Evolutionary conservation across 1,284 basidiomycete genomes (phyloP), one percentile per base, ranked within the genome.

Genomic region (Coniferiporia weirii): DNA sequence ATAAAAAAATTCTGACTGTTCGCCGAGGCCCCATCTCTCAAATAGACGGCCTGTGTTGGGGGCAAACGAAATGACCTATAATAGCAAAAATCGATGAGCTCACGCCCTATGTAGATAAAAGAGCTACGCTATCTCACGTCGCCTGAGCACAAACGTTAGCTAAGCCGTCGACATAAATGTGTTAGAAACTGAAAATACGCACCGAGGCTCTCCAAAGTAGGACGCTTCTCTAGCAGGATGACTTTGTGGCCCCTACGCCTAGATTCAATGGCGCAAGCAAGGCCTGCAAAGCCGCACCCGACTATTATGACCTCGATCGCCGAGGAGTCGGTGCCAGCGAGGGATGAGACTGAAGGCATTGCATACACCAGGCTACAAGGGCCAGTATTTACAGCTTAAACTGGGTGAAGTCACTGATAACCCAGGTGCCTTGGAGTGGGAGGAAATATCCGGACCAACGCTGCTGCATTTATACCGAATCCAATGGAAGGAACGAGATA

Each of bases 201-300:
- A 61, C 65, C 65, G 3, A 62, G 57, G 13, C 50, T 49, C 40
- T 55, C 55, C n/a, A 64, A 55, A 19, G 59, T 56, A 4, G 53
- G 12, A n/a, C 46, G 54, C 52, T 69, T 68, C 45, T 67, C 68
- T 4, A 74, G 55, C 9, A 72, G 59, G 34, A 67, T 57, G 9
- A 70, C 70, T 2, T 68, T 62, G 56, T 67, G 66, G 2, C 68
- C 68, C 54, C 71, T 70, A 15, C 65, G 62, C 19, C 65, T 65
- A 12, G 64, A 69, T 58, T 68, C 70, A 34, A 73, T 67, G 9
- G 70, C 70, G 50, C 70, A 70, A 1, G 66, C 67, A 1, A 73
- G 61, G 6, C 70, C 70, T 8, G 65, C 70, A 54, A 68, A 70
- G 10, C 70, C 69, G 17, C 66, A 70, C 13, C 70, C 70, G 3